A percentile compares a stretch with the other conserved stretches of the same genome.
phyloP scores from a whole-genome alignment of 768 basidiomycete species.

The Mrakia blollopis region DNA sequence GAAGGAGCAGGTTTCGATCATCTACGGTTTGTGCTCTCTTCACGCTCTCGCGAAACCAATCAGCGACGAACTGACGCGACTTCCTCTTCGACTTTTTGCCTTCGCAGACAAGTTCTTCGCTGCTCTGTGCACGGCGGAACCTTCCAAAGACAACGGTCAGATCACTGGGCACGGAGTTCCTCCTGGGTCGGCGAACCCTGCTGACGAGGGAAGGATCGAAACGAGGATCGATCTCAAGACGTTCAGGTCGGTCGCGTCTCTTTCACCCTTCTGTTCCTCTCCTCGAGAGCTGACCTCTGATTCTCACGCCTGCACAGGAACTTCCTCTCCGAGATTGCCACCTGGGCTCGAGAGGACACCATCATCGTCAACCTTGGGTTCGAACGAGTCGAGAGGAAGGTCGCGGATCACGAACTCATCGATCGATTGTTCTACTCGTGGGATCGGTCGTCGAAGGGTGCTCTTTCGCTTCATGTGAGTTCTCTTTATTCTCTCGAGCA shows the following conservation, averaged over 20 bases:
- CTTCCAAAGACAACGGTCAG: constrained; percentile 1
- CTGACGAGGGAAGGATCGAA: constrained; percentile 70
- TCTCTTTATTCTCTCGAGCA: background rate
- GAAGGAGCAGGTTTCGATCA: constrained; percentile 78
- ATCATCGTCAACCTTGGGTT: constrained; percentile 66
- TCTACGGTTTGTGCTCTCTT: constrained; percentile 74
- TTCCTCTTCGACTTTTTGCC: constrained; percentile 85
- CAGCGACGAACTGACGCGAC: constrained; percentile 60
- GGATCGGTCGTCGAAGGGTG: constrained; percentile 75
- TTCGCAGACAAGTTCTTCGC: constrained; percentile 83
- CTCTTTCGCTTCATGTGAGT: constrained; percentile 73
- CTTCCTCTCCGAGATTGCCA: constrained; percentile 85
- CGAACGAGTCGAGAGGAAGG: constrained; percentile 79
- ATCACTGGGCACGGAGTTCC: constrained; percentile 3
- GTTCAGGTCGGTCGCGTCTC: constrained; percentile 48
- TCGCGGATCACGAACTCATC: constrained; percentile 95
- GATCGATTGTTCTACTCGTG: constrained; percentile 86
- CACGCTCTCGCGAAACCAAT: no score
- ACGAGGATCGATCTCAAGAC: constrained; percentile 80
- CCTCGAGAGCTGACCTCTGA: background rate
- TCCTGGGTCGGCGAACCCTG: background rate
- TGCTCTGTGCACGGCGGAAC: constrained; percentile 48
- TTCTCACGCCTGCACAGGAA: constrained; percentile 46
- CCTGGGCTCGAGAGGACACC: constrained; percentile 93
- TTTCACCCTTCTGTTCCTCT: background rate